Base-by-base conservation (phyloP, 192 early-diverging fungal genomes). In the Rhizophagus sp. region DNA sequence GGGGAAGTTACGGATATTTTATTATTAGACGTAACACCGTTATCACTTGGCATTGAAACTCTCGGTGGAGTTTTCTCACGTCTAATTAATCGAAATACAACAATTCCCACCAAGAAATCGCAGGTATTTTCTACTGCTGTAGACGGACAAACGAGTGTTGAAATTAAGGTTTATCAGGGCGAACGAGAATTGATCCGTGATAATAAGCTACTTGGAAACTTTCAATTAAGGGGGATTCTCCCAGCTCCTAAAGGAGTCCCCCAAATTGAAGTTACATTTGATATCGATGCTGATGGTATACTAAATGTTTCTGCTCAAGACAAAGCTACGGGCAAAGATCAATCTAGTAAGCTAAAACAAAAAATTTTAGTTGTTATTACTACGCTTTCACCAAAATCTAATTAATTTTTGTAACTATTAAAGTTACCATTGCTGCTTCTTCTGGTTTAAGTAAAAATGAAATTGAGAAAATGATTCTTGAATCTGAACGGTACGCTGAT, bases 261-360 rank as follows among this genome's bases (percentile, higher is more conserved):
- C 52, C 96, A 99, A 90, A 94, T 99, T 80, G 96, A 98, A 84
- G 98, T 99, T 70, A 94, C 97, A 61, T 99, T 99, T 79, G 97
- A 99, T 84, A 98, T 99, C 87, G 97, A 99, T 86, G 98, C 98
- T 30, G 97, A 99, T 84, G 98, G 98, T 89, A 99, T 99, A 83
- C 95, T 99, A 82, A 98, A 98, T 83, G 97, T 99, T 62, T 87
- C 89, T 64, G 98, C 98, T 84, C 93, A 93, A 91, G 98, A 99
- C 90, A 96, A 97, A 88, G 94, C 94, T 79, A 97, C 97, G 81
- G 92, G 93, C 87, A 93, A 93, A 78, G 97, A 99, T 88, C 96
- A 97, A 87, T 94, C 95, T 82, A 93, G 87, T 88, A 84, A 81
- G 87, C 80, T 39, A 9, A 19, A 72, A 57, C 4, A 17, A 33